Evolutionary conservation across 2,329 filamentous ascomycete species (phyloP), one percentile per base, ranked within the genome.

Genomic region (Rhynchosporium graminicola): DNA sequence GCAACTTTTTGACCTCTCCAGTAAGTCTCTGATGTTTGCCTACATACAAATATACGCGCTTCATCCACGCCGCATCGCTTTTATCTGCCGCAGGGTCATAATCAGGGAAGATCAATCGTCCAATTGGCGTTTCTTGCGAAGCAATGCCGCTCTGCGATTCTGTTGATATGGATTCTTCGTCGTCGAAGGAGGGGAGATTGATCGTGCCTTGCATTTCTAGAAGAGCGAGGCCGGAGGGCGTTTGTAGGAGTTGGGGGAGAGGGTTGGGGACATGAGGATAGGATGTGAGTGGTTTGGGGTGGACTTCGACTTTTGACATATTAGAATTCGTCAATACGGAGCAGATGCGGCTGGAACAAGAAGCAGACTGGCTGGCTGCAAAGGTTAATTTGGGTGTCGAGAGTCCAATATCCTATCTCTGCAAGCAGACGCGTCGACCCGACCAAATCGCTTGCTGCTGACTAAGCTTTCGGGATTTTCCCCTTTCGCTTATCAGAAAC

Each of bases 171-270:
- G 73, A 66, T 31, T 74, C 67, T 57, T 78, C 69, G 9, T 69
- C 66, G 29, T 76, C 71, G n/a, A 74, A 69, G 2, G 77, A 66
- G 7, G 91, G 87, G 0, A 92, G 80, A 75, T 96, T 94, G 77
- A 99, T 88, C 13, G 86, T 91, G 65, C 93, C 95, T 80, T 99
- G 95, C 13, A 99, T 85, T 78, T 98, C 95, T 62, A 99, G 81
- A 51, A 99, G 82, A 20, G 94, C 94, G 46, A 97, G 84, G 57
- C 95, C 95, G 0, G 90, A 87, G 0, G 95, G 95, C 0, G 94
- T 97, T 70, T 93, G 90, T 15, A 98, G 84, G 65, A 97, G 82
- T n/a, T 83, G 76, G 1, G 95, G 95, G 4, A 98, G 84, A 3
- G 90, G 87, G 69, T 74, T 74, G 13, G 51, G 50, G 20, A 31